Conservation (phyloP, 805 yeast genomes). For the Yamadazyma scolyti region DNA sequence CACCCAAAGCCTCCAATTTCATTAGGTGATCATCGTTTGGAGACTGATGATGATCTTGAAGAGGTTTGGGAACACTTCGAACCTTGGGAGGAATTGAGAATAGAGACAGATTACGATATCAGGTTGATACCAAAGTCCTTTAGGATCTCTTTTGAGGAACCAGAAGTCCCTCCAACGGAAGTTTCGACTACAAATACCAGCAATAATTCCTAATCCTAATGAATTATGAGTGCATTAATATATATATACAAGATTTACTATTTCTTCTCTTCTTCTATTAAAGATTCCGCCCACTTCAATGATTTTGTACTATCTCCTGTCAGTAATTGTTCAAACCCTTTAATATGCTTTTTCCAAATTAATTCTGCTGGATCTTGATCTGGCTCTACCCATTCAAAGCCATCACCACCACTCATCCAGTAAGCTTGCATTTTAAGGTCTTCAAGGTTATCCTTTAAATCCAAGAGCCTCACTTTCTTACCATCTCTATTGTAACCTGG, state of each 20-base stretch:
- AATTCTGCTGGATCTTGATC: slow-evolving; percentile 85
- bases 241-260: slow-evolving; percentile 1
- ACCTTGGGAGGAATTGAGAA: slow-evolving; percentile 42
- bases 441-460: slow-evolving; percentile 52
- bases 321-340: slow-evolving; percentile 15
- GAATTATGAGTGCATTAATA: neutral
- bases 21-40: slow-evolving; percentile 32
- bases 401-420: slow-evolving; percentile 85
- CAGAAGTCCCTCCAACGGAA: no score
- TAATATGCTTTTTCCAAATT: slow-evolving; percentile 33
- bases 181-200: neutral
- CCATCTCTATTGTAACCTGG: slow-evolving; percentile 38
- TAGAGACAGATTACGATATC: slow-evolving; percentile 37
- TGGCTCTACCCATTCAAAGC: slow-evolving; percentile 86
- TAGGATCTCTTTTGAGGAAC: no score
- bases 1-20: slow-evolving; percentile 34
- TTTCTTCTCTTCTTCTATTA: slow-evolving; percentile 17
- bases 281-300: slow-evolving; percentile 40
- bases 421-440: slow-evolving; percentile 73
- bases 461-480: slow-evolving; percentile 34
- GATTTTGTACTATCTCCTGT: slow-evolving; percentile 10
- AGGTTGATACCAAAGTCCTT: slow-evolving; percentile 33
- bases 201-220: neutral
- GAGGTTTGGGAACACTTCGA: slow-evolving; percentile 41
- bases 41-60: slow-evolving; percentile 41